Evolutionary conservation across 257 asterid species (phyloP).

Genomic region (Apocynum venetum): DNA sequence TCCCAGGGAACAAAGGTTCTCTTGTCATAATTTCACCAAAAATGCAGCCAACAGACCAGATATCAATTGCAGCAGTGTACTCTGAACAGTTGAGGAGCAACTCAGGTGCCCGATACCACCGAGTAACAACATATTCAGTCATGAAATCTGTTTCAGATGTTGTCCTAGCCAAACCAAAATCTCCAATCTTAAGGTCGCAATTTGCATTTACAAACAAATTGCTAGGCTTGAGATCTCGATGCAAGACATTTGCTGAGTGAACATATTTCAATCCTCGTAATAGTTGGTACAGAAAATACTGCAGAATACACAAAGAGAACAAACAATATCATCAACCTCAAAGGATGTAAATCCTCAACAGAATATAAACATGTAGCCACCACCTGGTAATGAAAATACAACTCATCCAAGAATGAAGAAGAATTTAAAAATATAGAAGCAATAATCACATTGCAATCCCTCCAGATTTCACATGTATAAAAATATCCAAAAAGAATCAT

Average conservation of each 20-base stretch:
- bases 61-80: conserved; percentile 81
- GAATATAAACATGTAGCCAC: background rate
- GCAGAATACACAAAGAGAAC: conserved; percentile 25
- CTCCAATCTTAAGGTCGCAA: conserved; percentile 78
- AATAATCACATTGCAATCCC: background rate
- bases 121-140: conserved; percentile 93
- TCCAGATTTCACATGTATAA: background rate
- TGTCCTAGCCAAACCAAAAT: conserved; percentile 87
- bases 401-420: background rate
- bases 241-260: conserved; percentile 85
- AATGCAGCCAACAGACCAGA: conserved; percentile 92
- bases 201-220: conserved; percentile 75
- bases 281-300: conserved; percentile 83
- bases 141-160: conserved; percentile 86
- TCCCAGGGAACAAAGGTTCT: conserved; percentile 83
- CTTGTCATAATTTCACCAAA: conserved; percentile 74
- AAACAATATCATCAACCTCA: background rate
- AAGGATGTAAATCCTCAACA: background rate
- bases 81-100: conserved; percentile 83
- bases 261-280: conserved; percentile 78
- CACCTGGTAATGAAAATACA: background rate
- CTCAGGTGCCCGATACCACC: conserved; percentile 94
- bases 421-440: background rate
- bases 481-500: background rate
- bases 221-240: conserved; percentile 88